phyloP scores from a whole-genome alignment of 768 basidiomycete genomes.

The Holtermannia corniformis region DNA sequence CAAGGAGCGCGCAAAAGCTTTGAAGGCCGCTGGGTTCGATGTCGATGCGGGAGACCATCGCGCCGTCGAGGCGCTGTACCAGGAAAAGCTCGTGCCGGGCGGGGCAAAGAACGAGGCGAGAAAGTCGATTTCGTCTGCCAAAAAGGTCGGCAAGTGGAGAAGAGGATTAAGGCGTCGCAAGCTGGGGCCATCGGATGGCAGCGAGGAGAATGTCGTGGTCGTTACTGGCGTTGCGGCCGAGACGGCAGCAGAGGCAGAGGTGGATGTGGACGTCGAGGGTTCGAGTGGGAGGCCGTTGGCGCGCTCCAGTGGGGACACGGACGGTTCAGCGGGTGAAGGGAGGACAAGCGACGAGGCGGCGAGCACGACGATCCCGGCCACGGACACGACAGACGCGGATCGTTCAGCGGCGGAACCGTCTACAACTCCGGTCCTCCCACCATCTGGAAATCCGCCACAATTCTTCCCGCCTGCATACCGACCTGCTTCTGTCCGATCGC shows the following conservation, averaged over 20 bases:
- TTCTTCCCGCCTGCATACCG: constrained; percentile 36
- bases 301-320: too few relatives aligned
- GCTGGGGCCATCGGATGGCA: background rate
- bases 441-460: background rate
- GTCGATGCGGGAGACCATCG: background rate
- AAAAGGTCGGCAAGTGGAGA: background rate
- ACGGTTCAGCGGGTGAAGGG: too few relatives aligned
- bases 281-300: background rate
- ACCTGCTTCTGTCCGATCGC: constrained; percentile 27
- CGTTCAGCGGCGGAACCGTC: background rate
- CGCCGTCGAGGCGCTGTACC: background rate
- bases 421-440: background rate
- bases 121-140: too few relatives aligned
- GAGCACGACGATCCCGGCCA: background rate
- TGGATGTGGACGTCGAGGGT: background rate
- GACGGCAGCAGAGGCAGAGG: too few relatives aligned
- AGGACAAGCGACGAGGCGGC: background rate
- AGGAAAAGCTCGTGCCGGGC: background rate
- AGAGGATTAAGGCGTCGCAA: background rate
- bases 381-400: background rate
- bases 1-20: background rate
- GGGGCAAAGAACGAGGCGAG: too few relatives aligned
- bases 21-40: background rate
- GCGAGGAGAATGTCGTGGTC: background rate
- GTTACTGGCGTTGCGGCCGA: too few relatives aligned